Conservation (phyloP, 106 monocot species). For the Hemerocallis citrina region DNA sequence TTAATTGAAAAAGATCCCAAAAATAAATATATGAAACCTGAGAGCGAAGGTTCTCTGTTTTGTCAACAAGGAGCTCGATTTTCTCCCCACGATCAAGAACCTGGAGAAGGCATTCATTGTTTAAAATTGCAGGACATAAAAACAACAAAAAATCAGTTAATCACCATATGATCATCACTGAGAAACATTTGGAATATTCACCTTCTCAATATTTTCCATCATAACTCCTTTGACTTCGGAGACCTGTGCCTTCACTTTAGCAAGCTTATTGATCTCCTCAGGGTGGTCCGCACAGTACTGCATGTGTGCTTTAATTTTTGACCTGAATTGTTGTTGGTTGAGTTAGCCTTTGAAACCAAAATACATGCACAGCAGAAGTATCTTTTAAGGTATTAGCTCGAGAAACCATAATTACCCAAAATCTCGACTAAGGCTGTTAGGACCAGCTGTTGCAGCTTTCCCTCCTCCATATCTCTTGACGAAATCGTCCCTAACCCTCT, state of each 20-base stretch:
- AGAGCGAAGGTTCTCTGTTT: conserved; percentile 50
- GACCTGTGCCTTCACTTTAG: conserved; percentile 58
- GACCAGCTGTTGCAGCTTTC: conserved; percentile 6
- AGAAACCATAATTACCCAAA: conserved; percentile 8
- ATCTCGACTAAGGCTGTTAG: conserved; percentile 12
- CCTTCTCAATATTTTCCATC: conserved; percentile 76
- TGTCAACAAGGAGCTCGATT: conserved; percentile 60
- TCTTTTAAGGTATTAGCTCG: too few relatives aligned
- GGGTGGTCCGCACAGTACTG: conserved; percentile 53
- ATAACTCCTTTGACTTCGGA: conserved; percentile 61
- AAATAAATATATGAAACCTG: conserved; percentile 39
- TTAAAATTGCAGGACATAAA: too few relatives aligned
- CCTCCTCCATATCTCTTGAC: conserved; percentile 18
- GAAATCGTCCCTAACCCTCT: conserved; percentile 16
- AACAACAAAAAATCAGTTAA: too few relatives aligned
- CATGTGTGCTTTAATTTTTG: conserved; percentile 57
- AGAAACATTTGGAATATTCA: conserved; percentile 1
- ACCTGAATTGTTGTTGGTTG: conserved; percentile 10
- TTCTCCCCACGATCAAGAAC: conserved; percentile 65
- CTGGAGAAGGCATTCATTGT: conserved; percentile 15
- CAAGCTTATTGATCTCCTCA: conserved; percentile 52
- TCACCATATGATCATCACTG: too few relatives aligned
- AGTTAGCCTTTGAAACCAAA: not conserved
- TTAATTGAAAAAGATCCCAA: too few relatives aligned
- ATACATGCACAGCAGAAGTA: not conserved